Percentiles rank a stretch among this genome's conserved stretches.
Conservation (phyloP, 2,329 filamentous ascomycete genomes). For the Fusarium brachygibbosum region DNA sequence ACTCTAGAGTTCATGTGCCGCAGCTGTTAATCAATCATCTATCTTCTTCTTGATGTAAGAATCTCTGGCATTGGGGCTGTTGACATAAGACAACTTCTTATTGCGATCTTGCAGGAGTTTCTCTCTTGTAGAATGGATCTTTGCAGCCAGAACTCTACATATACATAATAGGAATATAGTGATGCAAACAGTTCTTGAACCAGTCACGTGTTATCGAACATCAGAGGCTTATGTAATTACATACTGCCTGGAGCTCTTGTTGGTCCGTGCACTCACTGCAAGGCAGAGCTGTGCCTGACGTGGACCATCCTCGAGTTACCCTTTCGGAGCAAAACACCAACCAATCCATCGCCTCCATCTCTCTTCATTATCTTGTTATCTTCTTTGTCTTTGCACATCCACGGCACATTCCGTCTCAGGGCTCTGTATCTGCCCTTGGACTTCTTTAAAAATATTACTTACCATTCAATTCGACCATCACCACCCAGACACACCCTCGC, state of each 20-base stretch:
- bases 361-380: constrained; percentile 31
- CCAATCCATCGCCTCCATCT: constrained; percentile 35
- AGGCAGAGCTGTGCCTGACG: constrained; percentile 63
- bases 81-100: no score
- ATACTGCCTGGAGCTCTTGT: constrained; percentile 43
- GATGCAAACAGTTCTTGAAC: not conserved
- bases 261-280: constrained; percentile 50
- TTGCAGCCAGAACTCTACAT: not conserved
- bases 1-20: not conserved
- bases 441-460: constrained; percentile 37
- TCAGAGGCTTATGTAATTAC: constrained; percentile 40
- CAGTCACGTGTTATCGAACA: constrained; percentile 21
- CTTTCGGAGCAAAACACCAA: constrained; percentile 50
- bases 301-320: constrained; percentile 56
- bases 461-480: constrained; percentile 31
- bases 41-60: not conserved
- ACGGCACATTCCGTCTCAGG: constrained; percentile 18
- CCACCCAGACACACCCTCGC: constrained; percentile 31
- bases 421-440: constrained; percentile 44
- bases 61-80: not conserved
- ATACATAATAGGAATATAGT: no score
- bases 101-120: not conserved
- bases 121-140: not conserved
- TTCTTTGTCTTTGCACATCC: constrained; percentile 19
- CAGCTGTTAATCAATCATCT: not conserved